These are phyloP conservation scores for Pistacia atlantica DNA, from an alignment of 345 rosid genomes.

Conservation along the genomic window DNA sequence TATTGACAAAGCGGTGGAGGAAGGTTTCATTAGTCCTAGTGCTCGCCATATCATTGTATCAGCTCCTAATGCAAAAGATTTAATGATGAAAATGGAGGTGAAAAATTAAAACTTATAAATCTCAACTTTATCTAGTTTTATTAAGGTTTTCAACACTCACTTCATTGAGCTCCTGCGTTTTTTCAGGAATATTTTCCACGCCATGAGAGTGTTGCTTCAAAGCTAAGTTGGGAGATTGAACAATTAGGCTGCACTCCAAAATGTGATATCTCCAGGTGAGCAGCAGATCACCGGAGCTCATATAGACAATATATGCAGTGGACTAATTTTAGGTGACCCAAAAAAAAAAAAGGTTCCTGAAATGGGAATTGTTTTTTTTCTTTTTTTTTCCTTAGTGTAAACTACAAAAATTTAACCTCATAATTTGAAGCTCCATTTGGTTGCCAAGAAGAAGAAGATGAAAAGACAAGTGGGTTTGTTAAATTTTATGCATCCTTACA, in stretches of 20 bases:
- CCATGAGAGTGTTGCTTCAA: conserved; percentile 75
- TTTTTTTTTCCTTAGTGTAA: conserved; percentile 22
- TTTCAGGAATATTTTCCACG: conserved; percentile 71
- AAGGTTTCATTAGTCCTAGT: conserved; percentile 67
- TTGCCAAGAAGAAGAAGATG: conserved; percentile 11
- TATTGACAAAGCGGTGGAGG: conserved; percentile 79
- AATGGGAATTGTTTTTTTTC: conserved; percentile 15
- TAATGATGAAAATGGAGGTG: conserved; percentile 76
- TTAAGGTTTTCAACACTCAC: too few relatives aligned
- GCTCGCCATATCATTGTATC: conserved; percentile 84
- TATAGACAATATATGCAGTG: background rate
- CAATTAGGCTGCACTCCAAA: conserved; percentile 44
- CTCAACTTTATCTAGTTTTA: background rate
- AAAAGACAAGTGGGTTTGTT: conserved; percentile 6
- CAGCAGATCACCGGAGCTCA: background rate
- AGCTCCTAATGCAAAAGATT: conserved; percentile 62
- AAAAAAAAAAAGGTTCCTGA: background rate
- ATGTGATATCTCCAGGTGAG: conserved; percentile 62
- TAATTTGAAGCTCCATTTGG: conserved; percentile 21
- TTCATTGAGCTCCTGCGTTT: too few relatives aligned
- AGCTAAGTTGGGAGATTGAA: conserved; percentile 77
- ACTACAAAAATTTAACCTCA: conserved; percentile 26
- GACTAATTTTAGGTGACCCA: conserved; percentile 34
- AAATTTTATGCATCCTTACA: background rate
- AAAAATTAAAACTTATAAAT: background rate